phyloP scores from a whole-genome alignment of 2,329 filamentous ascomycete genomes.

The Emericellopsis cladophorae region DNA sequence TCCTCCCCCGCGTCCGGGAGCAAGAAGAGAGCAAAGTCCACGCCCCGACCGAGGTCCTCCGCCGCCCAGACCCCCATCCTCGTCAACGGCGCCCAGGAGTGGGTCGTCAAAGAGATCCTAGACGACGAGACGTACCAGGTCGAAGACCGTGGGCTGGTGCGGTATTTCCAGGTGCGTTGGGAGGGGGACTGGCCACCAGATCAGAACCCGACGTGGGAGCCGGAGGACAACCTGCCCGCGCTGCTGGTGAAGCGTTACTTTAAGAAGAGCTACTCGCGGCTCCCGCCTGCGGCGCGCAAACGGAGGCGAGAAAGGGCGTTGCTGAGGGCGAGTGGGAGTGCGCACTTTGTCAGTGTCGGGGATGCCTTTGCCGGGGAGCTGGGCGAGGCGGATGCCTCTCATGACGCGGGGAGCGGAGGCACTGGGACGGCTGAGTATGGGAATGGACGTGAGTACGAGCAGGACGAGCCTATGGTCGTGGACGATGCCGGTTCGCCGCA shows the following conservation, averaged over 20 bases:
- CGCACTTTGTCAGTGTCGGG: constrained; percentile 14
- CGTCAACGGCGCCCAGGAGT: constrained; percentile 15
- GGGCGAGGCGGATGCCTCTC: neutral
- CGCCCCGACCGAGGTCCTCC: constrained; percentile 3
- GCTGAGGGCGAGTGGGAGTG: neutral
- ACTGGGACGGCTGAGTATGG: too few species aligned
- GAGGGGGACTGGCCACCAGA: constrained; percentile 41
- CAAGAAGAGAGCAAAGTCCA: neutral
- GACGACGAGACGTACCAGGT: constrained; percentile 24
- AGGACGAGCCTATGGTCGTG: too few species aligned
- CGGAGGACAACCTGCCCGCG: constrained; percentile 33
- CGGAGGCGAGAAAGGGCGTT: constrained; percentile 2
- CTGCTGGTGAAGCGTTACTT: constrained; percentile 27
- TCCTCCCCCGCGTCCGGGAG: neutral
- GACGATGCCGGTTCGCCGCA: too few species aligned
- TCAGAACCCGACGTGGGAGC: constrained; percentile 47
- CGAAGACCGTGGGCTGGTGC: constrained; percentile 19
- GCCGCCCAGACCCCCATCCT: neutral
- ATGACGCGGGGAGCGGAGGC: too few species aligned
- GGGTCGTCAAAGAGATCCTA: constrained; percentile 31
- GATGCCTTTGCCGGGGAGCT: constrained; percentile 13
- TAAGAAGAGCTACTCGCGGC: constrained; percentile 7
- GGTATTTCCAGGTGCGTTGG: constrained; percentile 42
- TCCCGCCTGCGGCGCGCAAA: constrained; percentile 7
- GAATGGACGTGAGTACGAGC: too few species aligned